Base-by-base conservation (phyloP, 148 eudicot species). In the Oxyria digyna region DNA sequence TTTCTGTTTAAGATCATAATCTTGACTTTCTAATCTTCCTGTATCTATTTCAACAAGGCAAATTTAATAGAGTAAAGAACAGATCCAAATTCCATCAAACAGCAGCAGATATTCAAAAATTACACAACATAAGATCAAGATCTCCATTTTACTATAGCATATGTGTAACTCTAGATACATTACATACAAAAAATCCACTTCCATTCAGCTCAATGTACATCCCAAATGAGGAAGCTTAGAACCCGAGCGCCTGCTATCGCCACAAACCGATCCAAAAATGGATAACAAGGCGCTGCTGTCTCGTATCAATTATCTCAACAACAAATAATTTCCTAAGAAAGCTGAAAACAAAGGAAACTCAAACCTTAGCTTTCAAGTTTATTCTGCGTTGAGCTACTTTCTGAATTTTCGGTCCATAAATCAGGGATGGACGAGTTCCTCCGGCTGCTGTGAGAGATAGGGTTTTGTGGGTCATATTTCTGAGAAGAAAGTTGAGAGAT, bases 401-500 rank as follows among this genome's bases (percentile, higher is more conserved):
- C 31, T 26, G 62, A 4, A 8, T 59, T 29, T 59, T 59, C 37
- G 37, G 9, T 59, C 65, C 65, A 29, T 13, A 27, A 37, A 59
- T 59, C 65, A 29, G 65, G 65, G 18, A 59, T 59, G 17, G 65
- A 59, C 17, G 65, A 59, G 35, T 31, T 59, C 9, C 65, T 14
- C 18, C 65, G 31, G 38, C 38, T 59, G 35, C 38, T 54, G 32
- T 59, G 17, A 10, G 32, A 26, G 62, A 10, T 1, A 5, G 62
- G 32, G 65, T 59, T 59, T 13, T 11, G 65, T 12, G 89, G 89
- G 64, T 91, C 84, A 21, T 87, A 79, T 15, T 46, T 75, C 18
- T 85, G 91, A 4, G 82, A 70, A 18, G 85, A 85, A 32, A 91
- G 87, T n/a, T 59, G 17, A 10, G 32, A 26, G 62, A 10, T 1